Evolutionary conservation across 805 yeast species (phyloP), one percentile per base, ranked within the genome.

Genomic region (Soucietia sequanensis): DNA sequence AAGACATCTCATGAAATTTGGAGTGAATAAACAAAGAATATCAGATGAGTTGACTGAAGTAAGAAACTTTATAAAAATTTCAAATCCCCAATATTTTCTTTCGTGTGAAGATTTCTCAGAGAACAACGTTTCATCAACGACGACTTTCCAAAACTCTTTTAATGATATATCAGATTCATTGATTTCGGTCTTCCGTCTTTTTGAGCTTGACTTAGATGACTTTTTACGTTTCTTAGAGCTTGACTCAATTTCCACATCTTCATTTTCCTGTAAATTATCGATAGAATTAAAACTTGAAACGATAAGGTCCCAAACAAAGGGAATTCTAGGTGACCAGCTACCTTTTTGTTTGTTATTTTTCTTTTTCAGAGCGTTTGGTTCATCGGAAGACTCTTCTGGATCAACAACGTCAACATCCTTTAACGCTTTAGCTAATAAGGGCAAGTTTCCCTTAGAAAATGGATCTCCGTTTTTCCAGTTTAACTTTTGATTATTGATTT

Each of bases 61-160:
- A 27, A 81, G 53, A 36, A 79, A 69, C 33, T 70, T 63, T 27
- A 62, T 68, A 41, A 90, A 78, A 8, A 89, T 73, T 46, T 84
- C 84, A 48, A 90, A 78, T 0, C 96, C 98, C 75, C 87, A 76
- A 57, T 73, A 85, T 56, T 90, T 91, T 38, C 96, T 70, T 56
- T 90, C 97, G 21, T 81, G 76, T 1, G 96, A 88, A 0, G 96
- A 71, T 44, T 81, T 78, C 23, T 77, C 78, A 4, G 85, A 68
- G 47, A 91, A 90, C 40, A 85, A 76, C 4, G 84, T 74, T 48
- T 88, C 93, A 53, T 91, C 97, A 11, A 91, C 75, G 5, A 79
- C 80, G 3, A 72, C 65, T 46, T 78, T 76, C 95, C 95, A 89
- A 56, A 91, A 89, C 35, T 85, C 93, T 29, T 55, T 51, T 30